These are phyloP conservation scores for Apostasia shenzhenica DNA, from an alignment of 106 monocot genomes.

Conservation along the genomic window DNA sequence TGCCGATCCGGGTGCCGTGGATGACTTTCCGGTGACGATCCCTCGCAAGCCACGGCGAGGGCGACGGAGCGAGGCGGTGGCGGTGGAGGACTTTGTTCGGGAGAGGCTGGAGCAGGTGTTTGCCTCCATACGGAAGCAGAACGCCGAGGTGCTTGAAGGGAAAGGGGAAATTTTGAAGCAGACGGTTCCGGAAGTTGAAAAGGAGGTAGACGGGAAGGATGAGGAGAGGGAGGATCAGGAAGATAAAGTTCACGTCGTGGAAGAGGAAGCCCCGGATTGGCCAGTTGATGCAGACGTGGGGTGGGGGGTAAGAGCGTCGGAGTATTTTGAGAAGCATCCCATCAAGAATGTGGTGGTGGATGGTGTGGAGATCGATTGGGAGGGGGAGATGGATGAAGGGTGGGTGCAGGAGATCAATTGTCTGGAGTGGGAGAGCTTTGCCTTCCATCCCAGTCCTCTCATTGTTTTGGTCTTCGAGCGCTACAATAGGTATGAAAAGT, in stretches of 20 bases:
- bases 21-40: constrained; percentile 24
- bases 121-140: constrained; percentile 44
- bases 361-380: constrained; percentile 94
- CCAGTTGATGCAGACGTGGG: constrained; percentile 89
- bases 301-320: constrained; percentile 86
- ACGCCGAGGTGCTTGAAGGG: constrained; percentile 37
- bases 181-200: constrained; percentile 16
- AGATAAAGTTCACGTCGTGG: constrained; percentile 14
- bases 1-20: background rate
- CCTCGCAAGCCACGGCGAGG: constrained; percentile 60
- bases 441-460: constrained; percentile 90
- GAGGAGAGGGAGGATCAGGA: constrained; percentile 8
- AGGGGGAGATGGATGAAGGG: constrained; percentile 84
- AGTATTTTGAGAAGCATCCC: constrained; percentile 89
- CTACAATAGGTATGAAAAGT: constrained; percentile 1
- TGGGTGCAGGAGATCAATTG: constrained; percentile 98
- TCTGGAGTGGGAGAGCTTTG: constrained; percentile 97
- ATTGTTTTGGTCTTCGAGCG: constrained; percentile 45
- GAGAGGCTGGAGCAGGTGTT: constrained; percentile 61
- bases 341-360: constrained; percentile 85
- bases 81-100: constrained; percentile 82
- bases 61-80: constrained; percentile 73
- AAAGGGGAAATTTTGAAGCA: constrained; percentile 52
- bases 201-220: background rate
- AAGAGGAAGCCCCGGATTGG: constrained; percentile 83